Base-by-base conservation (phyloP, 345 rosid genomes). In the Aquilaria malaccensis region DNA sequence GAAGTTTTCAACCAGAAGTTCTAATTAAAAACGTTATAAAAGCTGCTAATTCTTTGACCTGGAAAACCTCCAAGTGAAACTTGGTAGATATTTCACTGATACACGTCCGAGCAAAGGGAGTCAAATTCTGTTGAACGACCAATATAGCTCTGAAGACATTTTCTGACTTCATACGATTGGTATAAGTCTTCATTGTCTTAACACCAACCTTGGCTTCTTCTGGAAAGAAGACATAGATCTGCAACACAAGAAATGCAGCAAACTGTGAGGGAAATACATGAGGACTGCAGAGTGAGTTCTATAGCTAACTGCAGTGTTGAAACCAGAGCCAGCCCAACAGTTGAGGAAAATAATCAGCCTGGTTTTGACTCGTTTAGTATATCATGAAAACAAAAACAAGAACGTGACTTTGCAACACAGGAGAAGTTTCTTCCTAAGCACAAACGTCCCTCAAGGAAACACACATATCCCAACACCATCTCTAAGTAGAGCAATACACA, bases 211-310 rank as follows among this genome's bases (percentile, higher is more conserved):
- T 90, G 7, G 70, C 80, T 48, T 91, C 95, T 9, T 90, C 95
- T 0, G 96, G 97, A 66, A 88, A 94, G 85, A 83, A 88, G 47
- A 94, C 84, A 76, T 78, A 85, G 54, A 94, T 80, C 96, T 94
- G 71, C 67, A 30, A 49, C 50, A 62, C 2, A 10, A 55, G 60
- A 54, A 58, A 0, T 50, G 48, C 45, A 33, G 0, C 2, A 2
- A 50, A 64, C 54, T 4, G 14, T 54, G 33, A 32, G 32, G 33
- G 14, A 13, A 4, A 64, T 0, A 61, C 1, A 55, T 14, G 3
- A 56, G 11, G 13, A 30, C 31, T 50, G 30, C 2, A 63, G 43
- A 13, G 50, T 29, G 37, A 3, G 9, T 13, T 13, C 11, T 13
- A 55, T 11, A 55, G 15, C 30, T 55, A 9, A 55, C 6, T 48